phyloP scores from a whole-genome alignment of 768 basidiomycete species.

The Lentinula guzmanii region DNA sequence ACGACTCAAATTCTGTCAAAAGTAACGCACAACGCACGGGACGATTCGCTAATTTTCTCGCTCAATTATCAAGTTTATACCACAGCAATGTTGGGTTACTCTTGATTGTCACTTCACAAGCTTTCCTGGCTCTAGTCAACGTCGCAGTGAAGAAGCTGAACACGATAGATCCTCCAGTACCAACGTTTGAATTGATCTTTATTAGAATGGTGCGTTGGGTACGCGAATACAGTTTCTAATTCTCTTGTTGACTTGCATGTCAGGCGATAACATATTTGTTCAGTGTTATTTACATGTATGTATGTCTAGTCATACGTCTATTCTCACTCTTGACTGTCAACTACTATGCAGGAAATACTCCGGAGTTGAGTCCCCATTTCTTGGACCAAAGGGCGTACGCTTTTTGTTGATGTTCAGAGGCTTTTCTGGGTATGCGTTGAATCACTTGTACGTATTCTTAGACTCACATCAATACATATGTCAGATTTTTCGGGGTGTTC shows the following conservation, averaged over 20 bases:
- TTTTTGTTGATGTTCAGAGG: slow-evolving; percentile 40
- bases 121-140: slow-evolving; percentile 58
- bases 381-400: slow-evolving; percentile 53
- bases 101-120: slow-evolving; percentile 49
- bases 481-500: slow-evolving; percentile 62
- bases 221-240: neutral
- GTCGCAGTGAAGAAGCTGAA: slow-evolving; percentile 60
- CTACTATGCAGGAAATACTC: slow-evolving; percentile 23
- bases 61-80: neutral
- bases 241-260: neutral
- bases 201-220: slow-evolving; percentile 43
- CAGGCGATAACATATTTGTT: slow-evolving; percentile 48
- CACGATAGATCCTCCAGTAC: slow-evolving; percentile 49
- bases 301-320: slow-evolving; percentile 3
- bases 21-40: neutral
- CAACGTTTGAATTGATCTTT: slow-evolving; percentile 49
- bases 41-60: neutral
- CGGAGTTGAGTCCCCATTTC: slow-evolving; percentile 41
- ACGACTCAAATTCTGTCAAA: neutral
- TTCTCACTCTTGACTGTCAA: slow-evolving; percentile 1
- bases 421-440: slow-evolving; percentile 35
- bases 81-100: slow-evolving; percentile 37
- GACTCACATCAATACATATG: slow-evolving; percentile 6
- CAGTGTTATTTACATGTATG: slow-evolving; percentile 46
- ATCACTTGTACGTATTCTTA: neutral